Evolutionary conservation across 2,329 filamentous ascomycete genomes (phyloP), one percentile per base, ranked within the genome.

Genomic region (Tolypocladium guangdongense): DNA sequence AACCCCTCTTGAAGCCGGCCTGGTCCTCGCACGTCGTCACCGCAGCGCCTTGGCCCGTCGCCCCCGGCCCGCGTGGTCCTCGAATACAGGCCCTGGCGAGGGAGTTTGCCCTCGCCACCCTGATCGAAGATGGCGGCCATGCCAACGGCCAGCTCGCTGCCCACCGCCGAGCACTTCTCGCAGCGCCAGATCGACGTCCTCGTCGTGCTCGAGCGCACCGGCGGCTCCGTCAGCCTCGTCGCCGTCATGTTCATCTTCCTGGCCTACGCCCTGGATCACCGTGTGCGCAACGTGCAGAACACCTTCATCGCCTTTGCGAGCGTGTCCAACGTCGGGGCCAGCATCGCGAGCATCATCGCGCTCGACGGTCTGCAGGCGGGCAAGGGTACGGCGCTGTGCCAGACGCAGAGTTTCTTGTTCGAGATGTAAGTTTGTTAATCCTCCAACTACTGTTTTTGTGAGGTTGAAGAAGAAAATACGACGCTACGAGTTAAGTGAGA

Each of bases 331-430:
- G 66, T 82, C 5, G 79, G 79, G 2, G 80, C 80, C 14, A 80
- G 80, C 58, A 69, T 77, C 45, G 88, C 84, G 12, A 89, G 86
- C 49, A 72, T 90, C 30, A 88, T 91, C 49, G 86, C 84, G 7
- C 80, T 82, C 53, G 78, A 82, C 18, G 86, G 84, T 1, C 74
- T 90, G 41, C 62, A 69, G 1, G 69, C 70, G 37, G 82, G 82
- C 1, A 68, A 73, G 22, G 66, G 70, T 0, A 81, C 78, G 33
- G 63, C 77, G 2, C 68, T 91, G 7, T 93, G 81, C 59, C 78
- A 81, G 61, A 71, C 75, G 0, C 80, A 83, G 63, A 77, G 77
- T 8, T 82, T 83, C 60, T 61, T 83, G 52, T 76, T 89, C 59
- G 81, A 88, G 64, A 84, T 88, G 71, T 88, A 77, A 67, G 86